Percentiles rank a stretch among this genome's conserved stretches.
Evolutionary conservation across 805 yeast species (phyloP).

Genomic region (Yamadazyma phyllophila): DNA sequence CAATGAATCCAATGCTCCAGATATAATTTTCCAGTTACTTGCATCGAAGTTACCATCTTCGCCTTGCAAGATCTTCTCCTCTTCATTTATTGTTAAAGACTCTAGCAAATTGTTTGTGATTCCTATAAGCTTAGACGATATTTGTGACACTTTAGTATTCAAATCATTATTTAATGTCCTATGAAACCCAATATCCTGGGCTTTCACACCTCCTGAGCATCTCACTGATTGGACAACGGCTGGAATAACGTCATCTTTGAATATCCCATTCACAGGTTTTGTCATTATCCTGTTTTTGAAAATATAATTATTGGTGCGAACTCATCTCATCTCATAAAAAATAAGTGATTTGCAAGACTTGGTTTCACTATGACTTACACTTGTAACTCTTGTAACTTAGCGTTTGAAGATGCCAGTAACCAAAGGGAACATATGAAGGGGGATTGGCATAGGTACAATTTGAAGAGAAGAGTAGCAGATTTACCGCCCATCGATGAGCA

Average conservation of each 20-base stretch:
- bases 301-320: not conserved
- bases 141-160: conserved; percentile 30
- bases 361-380: conserved; percentile 38
- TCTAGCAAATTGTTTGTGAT: conserved; percentile 47
- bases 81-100: conserved; percentile 9
- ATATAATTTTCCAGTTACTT: conserved; percentile 59
- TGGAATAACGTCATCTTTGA: conserved; percentile 33
- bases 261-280: conserved; percentile 1
- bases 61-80: conserved; percentile 17
- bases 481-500: conserved; percentile 45
- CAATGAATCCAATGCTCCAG: conserved; percentile 62
- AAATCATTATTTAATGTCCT: conserved; percentile 55
- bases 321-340: conserved; percentile 15
- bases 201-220: conserved; percentile 65
- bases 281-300: not conserved
- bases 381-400: conserved; percentile 85
- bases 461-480: conserved; percentile 86
- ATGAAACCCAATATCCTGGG: conserved; percentile 79
- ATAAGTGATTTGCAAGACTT: conserved; percentile 1
- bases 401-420: conserved; percentile 75
- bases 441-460: conserved; percentile 96
- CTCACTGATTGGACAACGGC: conserved; percentile 58
- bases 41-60: conserved; percentile 21
- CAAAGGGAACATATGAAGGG: conserved; percentile 95
- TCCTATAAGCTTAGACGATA: conserved; percentile 32